Percentiles rank a stretch among this genome's conserved stretches.
phyloP scores from a whole-genome alignment of 2,329 filamentous ascomycete genomes.

The Apiospora phragmitis region DNA sequence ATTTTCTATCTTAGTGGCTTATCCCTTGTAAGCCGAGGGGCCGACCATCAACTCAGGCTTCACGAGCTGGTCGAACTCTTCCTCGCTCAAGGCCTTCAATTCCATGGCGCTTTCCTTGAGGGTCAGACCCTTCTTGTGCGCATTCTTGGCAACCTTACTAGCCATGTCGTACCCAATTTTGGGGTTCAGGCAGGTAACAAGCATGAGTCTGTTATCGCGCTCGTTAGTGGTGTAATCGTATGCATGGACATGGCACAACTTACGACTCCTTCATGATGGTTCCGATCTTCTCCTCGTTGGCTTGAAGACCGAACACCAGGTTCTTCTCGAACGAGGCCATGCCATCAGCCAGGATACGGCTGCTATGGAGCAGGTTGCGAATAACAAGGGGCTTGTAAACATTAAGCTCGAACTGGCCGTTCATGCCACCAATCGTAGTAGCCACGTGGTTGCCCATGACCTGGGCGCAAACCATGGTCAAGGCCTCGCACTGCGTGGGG shows the following conservation, averaged over 20 bases:
- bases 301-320: conserved; percentile 81
- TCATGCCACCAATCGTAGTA: conserved; percentile 90
- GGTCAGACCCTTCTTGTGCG: conserved; percentile 95
- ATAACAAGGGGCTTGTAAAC: conserved; percentile 98
- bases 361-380: conserved; percentile 90
- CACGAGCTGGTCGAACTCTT: conserved; percentile 89
- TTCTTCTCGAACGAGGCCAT: conserved; percentile 97
- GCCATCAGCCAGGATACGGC: conserved; percentile 82
- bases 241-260: conserved; percentile 33
- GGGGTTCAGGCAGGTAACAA: conserved; percentile 96
- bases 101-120: conserved; percentile 94
- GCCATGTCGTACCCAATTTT: conserved; percentile 98
- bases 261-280: conserved; percentile 93
- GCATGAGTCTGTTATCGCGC: conserved; percentile 71
- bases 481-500: conserved; percentile 94
- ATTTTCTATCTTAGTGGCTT: conserved; percentile 19
- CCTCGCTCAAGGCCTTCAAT: conserved; percentile 82
- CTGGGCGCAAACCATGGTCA: conserved; percentile 97
- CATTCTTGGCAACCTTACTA: conserved; percentile 96
- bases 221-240: neutral
- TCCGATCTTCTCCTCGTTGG: conserved; percentile 90
- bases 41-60: conserved; percentile 94
- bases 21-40: conserved; percentile 64
- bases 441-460: conserved; percentile 98
- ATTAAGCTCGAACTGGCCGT: conserved; percentile 98